phyloP scores from a whole-genome alignment of 208 protist genomes.

The Crithidia acanthocephali region DNA sequence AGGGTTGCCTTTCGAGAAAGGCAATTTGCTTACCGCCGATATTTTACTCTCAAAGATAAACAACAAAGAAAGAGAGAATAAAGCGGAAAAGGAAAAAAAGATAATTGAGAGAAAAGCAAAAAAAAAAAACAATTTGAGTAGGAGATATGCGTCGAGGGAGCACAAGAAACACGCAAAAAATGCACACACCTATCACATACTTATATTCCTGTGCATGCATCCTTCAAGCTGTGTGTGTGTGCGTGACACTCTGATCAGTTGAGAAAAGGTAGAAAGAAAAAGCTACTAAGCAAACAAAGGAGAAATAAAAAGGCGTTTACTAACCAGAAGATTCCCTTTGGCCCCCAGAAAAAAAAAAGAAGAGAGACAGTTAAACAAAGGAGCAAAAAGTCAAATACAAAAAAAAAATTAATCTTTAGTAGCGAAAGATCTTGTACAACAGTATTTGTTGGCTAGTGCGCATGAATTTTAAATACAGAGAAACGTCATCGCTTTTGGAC shows the following conservation, averaged over 20 bases:
- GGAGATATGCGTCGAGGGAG: not conserved
- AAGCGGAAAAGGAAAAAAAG: conserved; percentile 6
- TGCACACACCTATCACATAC: no score
- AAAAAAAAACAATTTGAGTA: conserved; percentile 9
- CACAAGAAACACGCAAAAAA: conserved; percentile 1
- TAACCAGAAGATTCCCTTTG: not conserved
- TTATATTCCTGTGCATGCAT: no score
- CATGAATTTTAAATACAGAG: not conserved
- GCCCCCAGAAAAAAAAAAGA: not conserved
- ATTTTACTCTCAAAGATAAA: no score
- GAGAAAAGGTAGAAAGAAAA: not conserved
- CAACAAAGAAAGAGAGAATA: conserved; percentile 1
- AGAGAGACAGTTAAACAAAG: conserved; percentile 6
- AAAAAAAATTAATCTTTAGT: conserved; percentile 2
- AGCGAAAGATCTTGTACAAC: not conserved
- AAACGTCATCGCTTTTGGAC: not conserved
- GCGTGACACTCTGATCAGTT: not conserved
- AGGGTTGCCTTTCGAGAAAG: no score
- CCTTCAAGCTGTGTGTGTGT: no score
- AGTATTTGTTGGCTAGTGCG: not conserved
- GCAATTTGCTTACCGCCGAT: no score
- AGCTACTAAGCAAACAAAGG: not conserved
- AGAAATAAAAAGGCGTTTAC: not conserved
- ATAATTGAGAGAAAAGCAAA: not conserved
- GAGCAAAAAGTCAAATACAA: conserved; percentile 1